phyloP scores from a whole-genome alignment of 192 early-diverging fungal species.

The Neocallimastix lanati region DNA sequence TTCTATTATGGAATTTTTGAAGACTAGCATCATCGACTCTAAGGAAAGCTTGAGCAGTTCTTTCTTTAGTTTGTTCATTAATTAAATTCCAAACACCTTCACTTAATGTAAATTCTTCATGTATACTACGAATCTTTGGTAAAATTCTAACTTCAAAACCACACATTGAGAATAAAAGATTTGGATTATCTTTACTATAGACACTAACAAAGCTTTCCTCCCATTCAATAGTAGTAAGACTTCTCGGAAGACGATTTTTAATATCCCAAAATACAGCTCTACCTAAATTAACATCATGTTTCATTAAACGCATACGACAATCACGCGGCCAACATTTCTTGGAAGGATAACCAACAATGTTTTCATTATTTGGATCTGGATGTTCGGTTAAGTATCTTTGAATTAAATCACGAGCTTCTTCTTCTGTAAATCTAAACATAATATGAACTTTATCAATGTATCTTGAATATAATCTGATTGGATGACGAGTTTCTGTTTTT shows the following conservation, averaged over 20 bases:
- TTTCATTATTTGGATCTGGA: conserved; percentile 97
- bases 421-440: conserved; percentile 81
- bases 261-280: conserved; percentile 99
- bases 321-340: conserved; percentile 98
- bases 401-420: conserved; percentile 84
- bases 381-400: conserved; percentile 94
- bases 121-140: conserved; percentile 67
- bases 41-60: conserved; percentile 90
- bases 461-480: conserved; percentile 87
- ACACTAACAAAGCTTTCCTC: conserved; percentile 90
- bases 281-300: conserved; percentile 94
- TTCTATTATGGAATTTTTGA: conserved; percentile 83
- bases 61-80: conserved; percentile 92
- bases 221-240: conserved; percentile 95
- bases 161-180: conserved; percentile 78
- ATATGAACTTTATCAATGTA: conserved; percentile 89
- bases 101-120: conserved; percentile 74
- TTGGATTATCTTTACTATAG: conserved; percentile 94
- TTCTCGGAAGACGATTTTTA: conserved; percentile 90
- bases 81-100: conserved; percentile 88
- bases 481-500: conserved; percentile 81
- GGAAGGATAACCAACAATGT: conserved; percentile 95
- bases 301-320: conserved; percentile 96
- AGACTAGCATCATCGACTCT: conserved; percentile 90
- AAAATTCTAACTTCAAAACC: conserved; percentile 94